Base-by-base conservation (phyloP, 2,329 filamentous ascomycete genomes). In the Aspergillus candidus region DNA sequence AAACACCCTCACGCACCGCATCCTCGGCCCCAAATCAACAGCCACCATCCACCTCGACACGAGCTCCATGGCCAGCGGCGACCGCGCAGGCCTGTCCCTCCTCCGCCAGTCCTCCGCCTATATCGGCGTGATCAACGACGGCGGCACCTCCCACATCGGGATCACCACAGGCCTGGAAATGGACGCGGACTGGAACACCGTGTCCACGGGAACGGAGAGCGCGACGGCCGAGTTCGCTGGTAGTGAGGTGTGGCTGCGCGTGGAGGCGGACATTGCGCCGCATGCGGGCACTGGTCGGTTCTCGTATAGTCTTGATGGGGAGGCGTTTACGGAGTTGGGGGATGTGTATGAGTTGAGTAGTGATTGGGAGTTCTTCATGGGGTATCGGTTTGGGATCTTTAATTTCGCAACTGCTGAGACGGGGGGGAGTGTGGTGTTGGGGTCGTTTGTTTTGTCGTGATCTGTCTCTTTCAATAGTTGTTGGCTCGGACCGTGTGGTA, bases 31-130 rank as follows among this genome's bases (percentile, higher is more conserved):
- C 4, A 59, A 59, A 8, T 66, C 74, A 7, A 52, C 57, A 0
- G 78, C 69, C 0, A 81, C 77, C 0, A 70, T 80, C 22, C 48
- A 67, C 7, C 53, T 82, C 6, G 70, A 80, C 52, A 69, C 73
- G 32, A 66, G 60, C 30, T 61, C 61, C 34, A 75, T 80, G 70
- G 55, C 59, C 0, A 68, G 72, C 40, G 78, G 77, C 2, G 78
- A 81, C 47, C 65, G 70, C 11, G 66, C 72, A 0, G 78, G 78
- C 1, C 64, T 78, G 0, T 71, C 74, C 0, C 61, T 74, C 4
- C 76, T 82, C 60, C 71, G 78, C 1, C 75, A 81, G 49, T 62
- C 66, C 11, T 70, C 68, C 1, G 75, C 74, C 0, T 80, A 72
- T 55, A 74, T 82, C 27, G 77, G 74, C 1, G 58, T 81, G 8